Base-by-base conservation (phyloP, 495 filamentous ascomycete genomes). In the Daldinia loculata region DNA sequence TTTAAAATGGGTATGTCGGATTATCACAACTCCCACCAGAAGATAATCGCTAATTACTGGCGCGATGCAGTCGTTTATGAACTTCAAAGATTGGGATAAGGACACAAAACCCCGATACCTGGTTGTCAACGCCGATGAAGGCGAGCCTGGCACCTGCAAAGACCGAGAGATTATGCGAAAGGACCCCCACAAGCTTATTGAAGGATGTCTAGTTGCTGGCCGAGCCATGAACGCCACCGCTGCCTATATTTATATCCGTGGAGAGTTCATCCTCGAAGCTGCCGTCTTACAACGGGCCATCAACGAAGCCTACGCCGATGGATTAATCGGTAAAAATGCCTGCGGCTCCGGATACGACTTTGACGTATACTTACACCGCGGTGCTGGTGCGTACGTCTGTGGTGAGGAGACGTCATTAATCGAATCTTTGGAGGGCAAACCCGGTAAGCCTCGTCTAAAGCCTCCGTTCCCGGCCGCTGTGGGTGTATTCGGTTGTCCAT, bases 131-230 rank as follows among this genome's bases (percentile, higher is more conserved):
- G 95, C 95, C 71, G 95, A 99, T 78, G 95, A 99, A 86, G 95
- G 95, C 78, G 95, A 99, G 81, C 95, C 95, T 8, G 95, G 95
- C 78, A 99, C 95, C 34, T 99, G 95, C 90, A 99, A 99, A 84
- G 95, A 99, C 80, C 92, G 95, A 77, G 96, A 98, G 82, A 99
- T 99, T 76, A 99, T 99, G 95, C 93, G 95, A 80, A 98, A 99
- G 82, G 96, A 99, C 78, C 95, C 95, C 50, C 95, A 99, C 85
- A 98, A 98, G 86, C 90, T 99, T 64, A 85, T 99, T 71, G 95
- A 99, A 84, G 95, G 95, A 74, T 99, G 95, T 82, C 83, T 99
- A 66, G 93, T 99, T 45, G 96, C 97, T 63, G 95, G 95, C 22
- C 92, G 94, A 75, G 92, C 93, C 70, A 97, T 97, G 94, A 97